phyloP scores from a whole-genome alignment of 768 basidiomycete genomes.

The Xerocomellus chrysenteron region DNA sequence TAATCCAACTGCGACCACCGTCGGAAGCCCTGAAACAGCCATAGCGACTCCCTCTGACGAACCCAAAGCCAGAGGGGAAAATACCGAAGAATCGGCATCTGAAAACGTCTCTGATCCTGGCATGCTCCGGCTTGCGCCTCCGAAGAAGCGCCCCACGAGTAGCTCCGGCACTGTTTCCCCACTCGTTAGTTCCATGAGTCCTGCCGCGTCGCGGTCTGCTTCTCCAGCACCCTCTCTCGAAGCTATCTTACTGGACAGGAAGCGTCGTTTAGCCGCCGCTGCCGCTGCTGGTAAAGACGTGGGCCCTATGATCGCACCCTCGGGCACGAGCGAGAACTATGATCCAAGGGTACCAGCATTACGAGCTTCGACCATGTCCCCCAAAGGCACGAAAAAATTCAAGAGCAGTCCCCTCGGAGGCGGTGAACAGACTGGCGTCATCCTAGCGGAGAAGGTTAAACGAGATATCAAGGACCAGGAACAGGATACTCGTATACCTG shows the following conservation, averaged over 20 bases:
- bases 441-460: slow-evolving; percentile 52
- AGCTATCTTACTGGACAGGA: slow-evolving; percentile 65
- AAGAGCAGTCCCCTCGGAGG: slow-evolving; percentile 72
- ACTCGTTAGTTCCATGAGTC: slow-evolving; percentile 12
- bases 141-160: slow-evolving; percentile 19
- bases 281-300: slow-evolving; percentile 19
- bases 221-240: slow-evolving; percentile 63
- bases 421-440: slow-evolving; percentile 40
- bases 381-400: slow-evolving; percentile 56
- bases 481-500: slow-evolving; percentile 33
- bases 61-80: slow-evolving; percentile 1
- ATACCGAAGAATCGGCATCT: not conserved
- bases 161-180: slow-evolving; percentile 11
- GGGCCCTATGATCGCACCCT: slow-evolving; percentile 1
- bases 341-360: slow-evolving; percentile 11
- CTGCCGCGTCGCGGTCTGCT: slow-evolving; percentile 32
- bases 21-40: not conserved
- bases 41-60: not conserved
- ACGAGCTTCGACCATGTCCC: slow-evolving; percentile 16
- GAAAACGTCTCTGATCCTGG: not conserved
- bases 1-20: not conserved
- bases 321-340: slow-evolving; percentile 13
- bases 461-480: slow-evolving; percentile 28
- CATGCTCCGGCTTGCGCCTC: not conserved
- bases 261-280: slow-evolving; percentile 45